phyloP scores from a whole-genome alignment of 2,329 filamentous ascomycete species.

The Madurella mycetomatis region DNA sequence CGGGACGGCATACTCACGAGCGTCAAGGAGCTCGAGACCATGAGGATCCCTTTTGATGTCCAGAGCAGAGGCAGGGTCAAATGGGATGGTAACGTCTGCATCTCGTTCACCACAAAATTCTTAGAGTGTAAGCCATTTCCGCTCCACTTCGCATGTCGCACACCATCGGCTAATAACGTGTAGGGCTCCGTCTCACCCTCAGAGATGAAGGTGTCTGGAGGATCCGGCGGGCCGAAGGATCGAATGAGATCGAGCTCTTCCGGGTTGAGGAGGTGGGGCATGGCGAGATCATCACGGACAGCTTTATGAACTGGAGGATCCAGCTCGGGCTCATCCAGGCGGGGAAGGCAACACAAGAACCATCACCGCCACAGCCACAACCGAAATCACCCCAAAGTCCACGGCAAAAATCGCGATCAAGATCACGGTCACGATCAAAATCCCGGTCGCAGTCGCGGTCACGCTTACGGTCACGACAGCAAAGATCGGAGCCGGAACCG shows the following conservation, averaged over 20 bases:
- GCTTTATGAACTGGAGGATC: constrained; percentile 72
- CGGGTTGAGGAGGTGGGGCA: constrained; percentile 69
- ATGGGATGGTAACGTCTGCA: constrained; percentile 92
- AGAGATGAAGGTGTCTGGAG: constrained; percentile 75
- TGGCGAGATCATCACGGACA: constrained; percentile 69
- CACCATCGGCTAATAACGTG: constrained; percentile 17
- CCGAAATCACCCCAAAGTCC: too few relatives aligned
- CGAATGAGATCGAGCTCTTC: constrained; percentile 66
- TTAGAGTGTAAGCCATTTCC: constrained; percentile 60
- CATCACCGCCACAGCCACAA: too few relatives aligned
- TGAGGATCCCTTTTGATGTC: constrained; percentile 71
- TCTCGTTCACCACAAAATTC: constrained; percentile 80
- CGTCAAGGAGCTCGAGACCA: constrained; percentile 76
- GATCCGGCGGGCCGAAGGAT: constrained; percentile 62
- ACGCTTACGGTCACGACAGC: too few relatives aligned
- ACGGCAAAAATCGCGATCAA: too few relatives aligned
- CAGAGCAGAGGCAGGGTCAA: constrained; percentile 58
- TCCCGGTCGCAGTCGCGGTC: background rate
- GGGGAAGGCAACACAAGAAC: background rate
- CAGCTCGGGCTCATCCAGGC: constrained; percentile 41
- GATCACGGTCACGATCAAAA: background rate
- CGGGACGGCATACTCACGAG: constrained; percentile 65
- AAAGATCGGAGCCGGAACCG: background rate
- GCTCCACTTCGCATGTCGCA: background rate
- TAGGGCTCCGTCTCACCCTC: constrained; percentile 60